Evolutionary conservation across 257 asterid genomes (phyloP).

Genomic region (Catharanthus roseus): DNA sequence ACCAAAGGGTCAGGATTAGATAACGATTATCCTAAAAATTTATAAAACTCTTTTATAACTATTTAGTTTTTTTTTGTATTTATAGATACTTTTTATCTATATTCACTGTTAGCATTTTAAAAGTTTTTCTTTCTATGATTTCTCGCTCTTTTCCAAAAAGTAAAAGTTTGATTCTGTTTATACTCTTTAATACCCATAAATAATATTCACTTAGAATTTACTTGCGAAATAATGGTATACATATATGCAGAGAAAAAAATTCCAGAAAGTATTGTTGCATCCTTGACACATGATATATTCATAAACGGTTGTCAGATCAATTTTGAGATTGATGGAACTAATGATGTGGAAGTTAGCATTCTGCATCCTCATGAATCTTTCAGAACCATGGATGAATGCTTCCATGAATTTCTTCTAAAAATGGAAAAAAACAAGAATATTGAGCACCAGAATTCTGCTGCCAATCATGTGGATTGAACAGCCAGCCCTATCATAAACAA

Average conservation of each 20-base stretch:
- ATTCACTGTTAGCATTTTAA: too few species aligned
- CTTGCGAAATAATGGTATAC: too few species aligned
- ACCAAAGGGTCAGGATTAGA: too few species aligned
- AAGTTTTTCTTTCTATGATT: too few species aligned
- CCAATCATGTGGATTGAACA: background rate
- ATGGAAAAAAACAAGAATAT: conserved; percentile 2
- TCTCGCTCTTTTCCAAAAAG: too few species aligned
- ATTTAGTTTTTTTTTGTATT: too few species aligned
- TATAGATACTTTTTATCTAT: too few species aligned
- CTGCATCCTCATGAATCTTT: conserved; percentile 27
- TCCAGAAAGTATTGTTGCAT: conserved; percentile 31
- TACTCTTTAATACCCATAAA: too few species aligned
- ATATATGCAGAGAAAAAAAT: conserved; percentile 26
- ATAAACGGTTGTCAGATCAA: conserved; percentile 30
- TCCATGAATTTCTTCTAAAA: conserved; percentile 17
- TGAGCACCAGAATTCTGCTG: background rate
- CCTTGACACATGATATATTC: conserved; percentile 38
- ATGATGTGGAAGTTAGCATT: conserved; percentile 20
- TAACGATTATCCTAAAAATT: too few species aligned
- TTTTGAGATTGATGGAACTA: conserved; percentile 17
- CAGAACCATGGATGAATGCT: conserved; percentile 25
- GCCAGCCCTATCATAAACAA: background rate
- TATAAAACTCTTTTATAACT: too few species aligned
- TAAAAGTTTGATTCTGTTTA: too few species aligned
- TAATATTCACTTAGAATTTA: too few species aligned